Evolutionary conservation across 164 flowering plant species (phyloP), one percentile per base, ranked within the genome.

Genomic region (Cinnamomum chago): DNA sequence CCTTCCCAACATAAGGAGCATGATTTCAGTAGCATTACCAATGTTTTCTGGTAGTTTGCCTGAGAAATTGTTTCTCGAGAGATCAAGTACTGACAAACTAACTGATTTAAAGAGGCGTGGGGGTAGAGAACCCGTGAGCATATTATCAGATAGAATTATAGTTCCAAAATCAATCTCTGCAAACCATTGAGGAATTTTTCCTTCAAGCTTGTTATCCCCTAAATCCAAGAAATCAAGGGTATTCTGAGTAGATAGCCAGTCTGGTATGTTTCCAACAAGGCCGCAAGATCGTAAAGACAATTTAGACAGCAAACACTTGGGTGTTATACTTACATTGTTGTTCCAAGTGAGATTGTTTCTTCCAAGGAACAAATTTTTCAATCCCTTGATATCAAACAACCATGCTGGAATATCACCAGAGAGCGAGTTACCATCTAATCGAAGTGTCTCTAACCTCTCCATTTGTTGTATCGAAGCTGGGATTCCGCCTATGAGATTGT

Each of bases 271-370:
- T 14, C 88, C 88, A 12, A 72, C 35, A 27, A 88, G 22, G 22
- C 71, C 69, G 72, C 88, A 85, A 17, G 87, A 82, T 25, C 65
- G 72, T 76, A 85, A 60, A 17, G 83, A 84, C 25, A 87, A 51
- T 27, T 17, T 51, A 58, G 82, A 73, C 47, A 86, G 47, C 74
- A 47, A 71, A 50, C 81, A 82, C 65, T 80, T 82, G 9, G 87
- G 86, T 65, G 70, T 68, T 11, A 84, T 20, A 18, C 55, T 74
- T 10, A 12, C 67, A 40, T 15, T 81, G 73, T 78, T 78, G 65
- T 84, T 78, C 92, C 88, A 87, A 28, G 74, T 76, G 22, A 84
- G 76, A n/a, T 78, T 74, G 76, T 85, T 88, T 51, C 85, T 84
- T 74, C 90, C 88, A 47, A 87, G 84, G 47, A 50, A 13, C 71